Evolutionary conservation across 805 yeast genomes (phyloP), one percentile per base, ranked within the genome.

Genomic region (Candida insectalens): DNA sequence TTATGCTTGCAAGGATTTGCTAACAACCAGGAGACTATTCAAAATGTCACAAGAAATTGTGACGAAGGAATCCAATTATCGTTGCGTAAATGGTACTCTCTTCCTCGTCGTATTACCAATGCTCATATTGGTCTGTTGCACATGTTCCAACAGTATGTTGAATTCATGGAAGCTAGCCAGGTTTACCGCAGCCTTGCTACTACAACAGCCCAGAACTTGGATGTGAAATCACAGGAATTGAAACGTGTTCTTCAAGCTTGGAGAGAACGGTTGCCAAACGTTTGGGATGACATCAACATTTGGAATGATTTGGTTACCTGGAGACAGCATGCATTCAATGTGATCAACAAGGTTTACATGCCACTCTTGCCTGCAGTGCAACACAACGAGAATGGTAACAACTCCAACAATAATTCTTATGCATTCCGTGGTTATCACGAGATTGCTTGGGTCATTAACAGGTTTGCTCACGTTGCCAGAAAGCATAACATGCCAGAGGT

Each of bases 261-360:
- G 99, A 69, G 98, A 50, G 99, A 92, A 52, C 76, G 99, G 42
- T 64, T 94, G 33, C 99, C 99, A 9, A 92, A 92, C 49, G 66
- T 74, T 6, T 92, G 97, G 96, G 99, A 92, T 58, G 98, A 92
- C 54, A 88, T 92, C 49, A 89, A 87, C 53, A 73, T 88, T 40
- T 92, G 99, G 99, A 88, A 94, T 45, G 99, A 92, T 52, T 62
- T 92, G 39, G 95, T 92, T 4, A 88, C 97, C 0, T 92, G 99
- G 99, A 71, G 99, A 45, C 97, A 92, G 58, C 97, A 92, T 61
- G 96, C 95, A 0, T 92, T 94, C 67, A 88, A 84, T 43, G 96
- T 89, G 18, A 88, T 92, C 46, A 92, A 92, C 64, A 83, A 83
- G 53, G 94, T 84, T 2, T 92, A 92, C 56, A 71, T 88, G 69